Conservation (phyloP, 345 rosid genomes). For the Citrus glauca region DNA sequence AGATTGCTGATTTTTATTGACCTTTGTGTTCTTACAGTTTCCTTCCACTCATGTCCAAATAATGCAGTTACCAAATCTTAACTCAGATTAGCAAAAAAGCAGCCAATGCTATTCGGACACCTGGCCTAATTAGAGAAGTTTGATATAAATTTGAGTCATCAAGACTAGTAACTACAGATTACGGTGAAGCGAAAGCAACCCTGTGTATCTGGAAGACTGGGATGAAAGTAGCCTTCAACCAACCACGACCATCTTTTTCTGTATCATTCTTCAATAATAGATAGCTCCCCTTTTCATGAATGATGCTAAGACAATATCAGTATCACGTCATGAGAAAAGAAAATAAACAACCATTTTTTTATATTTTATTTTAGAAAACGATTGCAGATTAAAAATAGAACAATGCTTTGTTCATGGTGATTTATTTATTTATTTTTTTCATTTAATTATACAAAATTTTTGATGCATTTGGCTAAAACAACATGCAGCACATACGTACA, state of each 20-base stretch:
- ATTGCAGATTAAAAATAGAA: too few species aligned
- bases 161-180: neutral
- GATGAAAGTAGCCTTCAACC: slow-evolving; percentile 12
- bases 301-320: slow-evolving; percentile 15
- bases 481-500: neutral
- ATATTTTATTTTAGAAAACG: too few species aligned
- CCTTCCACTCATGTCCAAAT: neutral
- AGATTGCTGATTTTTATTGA: too few species aligned
- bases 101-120: neutral
- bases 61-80: neutral
- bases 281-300: neutral
- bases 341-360: neutral
- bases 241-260: neutral
- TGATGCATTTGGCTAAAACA: slow-evolving; percentile 7
- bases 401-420: neutral
- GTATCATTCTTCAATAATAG: neutral
- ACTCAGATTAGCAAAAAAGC: neutral
- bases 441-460: neutral
- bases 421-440: neutral
- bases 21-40: too few species aligned
- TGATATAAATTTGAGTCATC: slow-evolving; percentile 10
- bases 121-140: neutral
- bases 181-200: slow-evolving; percentile 12
- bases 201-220: neutral
- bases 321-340: slow-evolving; percentile 13